phyloP scores from a whole-genome alignment of 345 rosid genomes.

The Brassica napus region DNA sequence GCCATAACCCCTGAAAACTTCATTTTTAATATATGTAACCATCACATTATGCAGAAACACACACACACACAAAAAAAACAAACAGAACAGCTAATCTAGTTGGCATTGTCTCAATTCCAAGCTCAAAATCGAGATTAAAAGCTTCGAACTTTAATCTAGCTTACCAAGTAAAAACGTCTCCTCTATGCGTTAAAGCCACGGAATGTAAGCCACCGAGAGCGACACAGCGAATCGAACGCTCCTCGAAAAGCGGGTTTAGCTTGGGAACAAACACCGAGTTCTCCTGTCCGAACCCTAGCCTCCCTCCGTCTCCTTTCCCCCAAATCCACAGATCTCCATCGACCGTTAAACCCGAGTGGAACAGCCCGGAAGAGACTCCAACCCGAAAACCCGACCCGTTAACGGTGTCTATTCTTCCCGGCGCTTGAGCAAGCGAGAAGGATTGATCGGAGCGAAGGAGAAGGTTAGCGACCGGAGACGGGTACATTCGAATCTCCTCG shows the following conservation, averaged over 20 bases:
- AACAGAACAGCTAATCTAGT: not conserved
- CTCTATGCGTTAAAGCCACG: conserved; percentile 66
- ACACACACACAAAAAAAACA: not conserved
- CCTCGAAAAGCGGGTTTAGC: conserved; percentile 61
- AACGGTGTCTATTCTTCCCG: conserved; percentile 50
- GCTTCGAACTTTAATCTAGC: conserved; percentile 23
- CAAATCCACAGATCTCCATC: conserved; percentile 75
- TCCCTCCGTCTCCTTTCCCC: conserved; percentile 98
- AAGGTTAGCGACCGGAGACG: conserved; percentile 65
- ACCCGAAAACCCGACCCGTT: conserved; percentile 35
- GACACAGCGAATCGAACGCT: conserved; percentile 43
- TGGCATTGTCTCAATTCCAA: not conserved
- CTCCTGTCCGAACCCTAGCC: conserved; percentile 88
- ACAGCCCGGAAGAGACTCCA: conserved; percentile 83
- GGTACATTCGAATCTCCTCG: conserved; percentile 74
- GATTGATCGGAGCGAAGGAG: conserved; percentile 49
- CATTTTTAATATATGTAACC: conserved; percentile 41
- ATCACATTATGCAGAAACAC: conserved; percentile 34
- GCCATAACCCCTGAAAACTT: conserved; percentile 91
- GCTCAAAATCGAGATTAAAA: not conserved
- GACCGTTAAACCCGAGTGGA: conserved; percentile 69
- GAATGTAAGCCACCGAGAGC: conserved; percentile 94
- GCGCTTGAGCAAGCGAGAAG: conserved; percentile 52
- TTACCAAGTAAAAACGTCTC: conserved; percentile 80
- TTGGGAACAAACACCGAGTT: conserved; percentile 68